A percentile compares a stretch with the other conserved stretches of the same genome.
phyloP scores from a whole-genome alignment of 2,329 filamentous ascomycete genomes.

The Aplosporella prunicola region DNA sequence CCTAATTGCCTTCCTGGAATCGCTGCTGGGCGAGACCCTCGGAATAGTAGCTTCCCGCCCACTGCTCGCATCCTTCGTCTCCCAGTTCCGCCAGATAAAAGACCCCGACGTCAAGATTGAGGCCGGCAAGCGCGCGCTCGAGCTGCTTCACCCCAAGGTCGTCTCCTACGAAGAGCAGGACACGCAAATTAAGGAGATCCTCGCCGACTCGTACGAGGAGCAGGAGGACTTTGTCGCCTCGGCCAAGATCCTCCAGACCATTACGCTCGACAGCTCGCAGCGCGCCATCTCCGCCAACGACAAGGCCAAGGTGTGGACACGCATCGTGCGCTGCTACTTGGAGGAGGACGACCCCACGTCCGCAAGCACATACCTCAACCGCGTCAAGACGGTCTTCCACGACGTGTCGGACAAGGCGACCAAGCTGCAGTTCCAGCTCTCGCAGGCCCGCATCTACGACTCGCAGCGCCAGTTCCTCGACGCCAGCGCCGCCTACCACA shows the following conservation, averaged over 20 bases:
- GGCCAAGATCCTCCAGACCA: slow-evolving; percentile 68
- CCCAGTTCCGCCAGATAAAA: slow-evolving; percentile 50
- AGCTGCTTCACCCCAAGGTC: slow-evolving; percentile 55
- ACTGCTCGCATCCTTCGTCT: slow-evolving; percentile 58
- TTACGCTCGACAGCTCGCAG: slow-evolving; percentile 83
- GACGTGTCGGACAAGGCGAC: slow-evolving; percentile 64
- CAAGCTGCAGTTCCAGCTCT: slow-evolving; percentile 78
- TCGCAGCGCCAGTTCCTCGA: slow-evolving; percentile 82
- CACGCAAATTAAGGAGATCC: slow-evolving; percentile 65
- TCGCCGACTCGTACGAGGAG: slow-evolving; percentile 74
- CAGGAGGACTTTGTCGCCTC: slow-evolving; percentile 73
- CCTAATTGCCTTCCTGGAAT: slow-evolving; percentile 58
- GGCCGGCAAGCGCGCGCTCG: slow-evolving; percentile 65
- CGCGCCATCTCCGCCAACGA: slow-evolving; percentile 73
- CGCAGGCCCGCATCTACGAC: slow-evolving; percentile 87
- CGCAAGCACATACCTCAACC: slow-evolving; percentile 83
- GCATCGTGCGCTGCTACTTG: slow-evolving; percentile 87
- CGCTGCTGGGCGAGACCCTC: slow-evolving; percentile 57
- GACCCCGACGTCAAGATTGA: slow-evolving; percentile 61
- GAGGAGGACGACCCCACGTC: slow-evolving; percentile 84
- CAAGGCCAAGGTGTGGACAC: slow-evolving; percentile 79
- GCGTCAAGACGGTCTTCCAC: slow-evolving; percentile 86
- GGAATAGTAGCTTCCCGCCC: slow-evolving; percentile 68
- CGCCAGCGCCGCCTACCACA: slow-evolving; percentile 79
- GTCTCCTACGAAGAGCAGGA: slow-evolving; percentile 79